A percentile compares a stretch with the other conserved stretches of the same genome.
phyloP scores from a whole-genome alignment of 164 flowering plant species.

The Malania oleifera region DNA sequence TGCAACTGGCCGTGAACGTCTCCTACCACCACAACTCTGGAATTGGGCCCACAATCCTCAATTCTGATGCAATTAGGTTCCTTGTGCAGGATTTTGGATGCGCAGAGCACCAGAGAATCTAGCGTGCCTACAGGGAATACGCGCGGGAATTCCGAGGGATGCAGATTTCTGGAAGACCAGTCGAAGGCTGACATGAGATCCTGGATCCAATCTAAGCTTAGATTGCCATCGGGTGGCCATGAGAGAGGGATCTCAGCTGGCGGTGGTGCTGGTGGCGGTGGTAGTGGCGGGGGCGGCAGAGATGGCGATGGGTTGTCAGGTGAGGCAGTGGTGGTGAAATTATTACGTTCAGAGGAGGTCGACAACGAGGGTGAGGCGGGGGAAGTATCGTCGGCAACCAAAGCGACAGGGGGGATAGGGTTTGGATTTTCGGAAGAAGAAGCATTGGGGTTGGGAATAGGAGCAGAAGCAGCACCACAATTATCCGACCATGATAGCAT shows the following conservation, averaged over 20 bases:
- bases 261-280: slow-evolving; percentile 5
- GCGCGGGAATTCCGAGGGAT: slow-evolving; percentile 58
- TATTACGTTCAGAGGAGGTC: too few species aligned
- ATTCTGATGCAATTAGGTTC: slow-evolving; percentile 78
- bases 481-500: too few species aligned
- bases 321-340: too few species aligned
- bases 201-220: slow-evolving; percentile 59
- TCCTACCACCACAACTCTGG: slow-evolving; percentile 77
- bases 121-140: slow-evolving; percentile 67
- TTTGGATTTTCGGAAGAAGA: too few species aligned
- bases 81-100: slow-evolving; percentile 81
- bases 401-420: too few species aligned
- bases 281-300: slow-evolving; percentile 29
- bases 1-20: slow-evolving; percentile 93
- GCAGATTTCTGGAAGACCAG: slow-evolving; percentile 60
- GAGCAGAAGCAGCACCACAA: too few species aligned
- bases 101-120: slow-evolving; percentile 55
- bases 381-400: too few species aligned
- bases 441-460: too few species aligned
- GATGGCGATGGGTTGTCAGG: too few species aligned
- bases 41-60: slow-evolving; percentile 27
- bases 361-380: too few species aligned
- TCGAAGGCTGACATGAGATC: slow-evolving; percentile 54
- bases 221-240: slow-evolving; percentile 56
- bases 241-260: slow-evolving; percentile 36